These are phyloP conservation scores for Penicillium dipodomyicola DNA, from an alignment of 495 filamentous ascomycete genomes.

Conservation along the genomic window DNA sequence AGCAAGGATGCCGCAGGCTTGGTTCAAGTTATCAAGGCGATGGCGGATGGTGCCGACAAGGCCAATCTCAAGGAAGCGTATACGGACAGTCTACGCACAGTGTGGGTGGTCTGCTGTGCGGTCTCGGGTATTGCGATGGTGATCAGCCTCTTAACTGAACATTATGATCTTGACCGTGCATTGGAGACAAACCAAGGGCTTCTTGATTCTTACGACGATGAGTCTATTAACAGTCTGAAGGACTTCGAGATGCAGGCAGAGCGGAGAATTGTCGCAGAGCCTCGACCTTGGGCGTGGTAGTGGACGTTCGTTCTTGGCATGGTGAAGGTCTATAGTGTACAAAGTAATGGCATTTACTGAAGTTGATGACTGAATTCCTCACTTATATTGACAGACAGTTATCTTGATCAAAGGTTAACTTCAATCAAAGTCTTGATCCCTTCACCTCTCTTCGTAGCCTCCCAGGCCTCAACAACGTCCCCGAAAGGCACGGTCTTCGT, in stretches of 20 bases:
- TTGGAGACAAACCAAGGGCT: slow-evolving; percentile 35
- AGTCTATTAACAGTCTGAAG: slow-evolving; percentile 12
- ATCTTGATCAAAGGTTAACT: slow-evolving; percentile 11
- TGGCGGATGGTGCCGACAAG: slow-evolving; percentile 45
- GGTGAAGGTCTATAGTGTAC: slow-evolving; percentile 12
- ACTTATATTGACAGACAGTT: background rate
- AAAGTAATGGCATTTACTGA: slow-evolving; percentile 4
- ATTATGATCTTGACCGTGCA: slow-evolving; percentile 53
- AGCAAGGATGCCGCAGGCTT: slow-evolving; percentile 58
- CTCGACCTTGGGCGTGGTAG: slow-evolving; percentile 23
- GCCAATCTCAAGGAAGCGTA: slow-evolving; percentile 51
- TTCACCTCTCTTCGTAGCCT: slow-evolving; percentile 70
- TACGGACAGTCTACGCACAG: slow-evolving; percentile 53
- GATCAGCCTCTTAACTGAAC: slow-evolving; percentile 49
- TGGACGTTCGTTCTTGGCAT: background rate
- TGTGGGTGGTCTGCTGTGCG: slow-evolving; percentile 57
- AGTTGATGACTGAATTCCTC: slow-evolving; percentile 7
- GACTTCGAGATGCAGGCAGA: slow-evolving; percentile 19
- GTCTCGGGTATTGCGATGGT: slow-evolving; percentile 49
- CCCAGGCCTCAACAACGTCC: slow-evolving; percentile 73
- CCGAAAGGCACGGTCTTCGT: too few relatives aligned
- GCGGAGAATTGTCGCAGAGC: background rate
- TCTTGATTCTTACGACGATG: slow-evolving; percentile 4
- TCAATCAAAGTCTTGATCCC: slow-evolving; percentile 85
- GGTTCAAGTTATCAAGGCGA: slow-evolving; percentile 56